Evolutionary conservation across 768 basidiomycete genomes (phyloP), one percentile per base, ranked within the genome.

Genomic region (Grammothele lineata): DNA sequence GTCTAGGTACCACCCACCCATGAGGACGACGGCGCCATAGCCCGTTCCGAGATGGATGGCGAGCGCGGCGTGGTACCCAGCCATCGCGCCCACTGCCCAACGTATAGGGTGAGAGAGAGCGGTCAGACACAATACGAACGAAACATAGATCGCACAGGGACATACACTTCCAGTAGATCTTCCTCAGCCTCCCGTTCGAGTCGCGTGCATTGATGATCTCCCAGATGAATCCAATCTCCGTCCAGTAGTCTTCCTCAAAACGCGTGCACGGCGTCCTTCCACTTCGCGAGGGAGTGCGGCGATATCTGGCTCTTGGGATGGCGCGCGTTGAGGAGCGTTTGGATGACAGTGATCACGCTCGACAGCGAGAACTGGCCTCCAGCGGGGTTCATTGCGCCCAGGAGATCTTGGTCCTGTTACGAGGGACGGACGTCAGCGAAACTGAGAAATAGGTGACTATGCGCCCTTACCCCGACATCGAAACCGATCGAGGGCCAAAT

Each of bases 361-460:
- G 67, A 55, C 10, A 80, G 61, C 0, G 77, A 68, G 54, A 74
- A 75, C 51, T 81, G 78, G 2, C 76, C 78, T 3, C 71, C 77
- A 2, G 72, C 56, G 3, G 77, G 65, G 47, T 77, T 74, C 50
- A 57, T 58, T 0, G 66, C 57, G 41, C 72, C 71, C n/a, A 58
- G 48, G 47, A 76, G 67, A 40, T 67, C 63, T 11, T 58, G 54
- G 43, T 77, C 74, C 67, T 75, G 34, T 19, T 12, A 17, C n/a
- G 15, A 8, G 15, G 19, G 21, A 22, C 12, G 4, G 37, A n/a
- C n/a, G n/a, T n/a, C n/a, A n/a, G n/a, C n/a, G n/a, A n/a, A n/a
- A n/a, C n/a, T 12, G 22, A 2, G 8, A 18, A 35, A 11, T 18
- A n/a, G n/a, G n/a, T n/a, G n/a, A n/a, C n/a, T n/a, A n/a, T n/a